Evolutionary conservation across 2,329 filamentous ascomycete species (phyloP), one percentile per base, ranked within the genome.

Genomic region (Aquanectria penicillioides): DNA sequence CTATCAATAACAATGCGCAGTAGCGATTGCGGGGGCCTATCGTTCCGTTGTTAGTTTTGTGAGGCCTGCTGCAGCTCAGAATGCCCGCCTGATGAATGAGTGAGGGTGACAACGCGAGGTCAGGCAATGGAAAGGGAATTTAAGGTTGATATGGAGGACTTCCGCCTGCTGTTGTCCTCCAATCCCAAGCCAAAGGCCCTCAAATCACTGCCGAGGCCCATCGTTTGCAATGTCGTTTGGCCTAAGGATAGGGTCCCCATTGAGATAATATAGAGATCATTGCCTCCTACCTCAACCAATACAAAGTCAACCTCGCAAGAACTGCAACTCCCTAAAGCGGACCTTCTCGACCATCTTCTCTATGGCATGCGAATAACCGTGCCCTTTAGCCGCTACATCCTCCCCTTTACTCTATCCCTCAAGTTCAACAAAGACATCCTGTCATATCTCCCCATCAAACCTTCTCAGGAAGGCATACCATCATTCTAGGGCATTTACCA

Each of bases 401-500:
- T 78, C 23, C 83, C 81, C 50, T 90, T 89, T 67, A 89, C 87
- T 5, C 83, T 92, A 69, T 87, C 86, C 20, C 86, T 91, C 60
- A 89, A 91, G 67, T 80, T 91, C n/a, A 82, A 85, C 53, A 84
- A 89, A 68, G 72, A 74, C 33, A 76, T 74, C 12, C 69, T 83
- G 10, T 74, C 77, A 11, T 74, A 77, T 20, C 86, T 87, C 7
- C 85, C 84, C 1, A 66, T 79, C n/a, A 89, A 90, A 66, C 77
- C 78, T 5, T 75, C 80, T 6, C 84, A 86, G 28, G 79, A 86
- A 62, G 78, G 79, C 20, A 75, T 86, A 25, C 77, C 80, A 4
- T 79, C 84, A 31, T 89, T 87, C 64, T 90, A 87, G 83, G 88
- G 88, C 5, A 77, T 81, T 6, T 91, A 89, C 66, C 80, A 83